A percentile compares a stretch with the other conserved stretches of the same genome.
Evolutionary conservation across 305 asterid species (phyloP).

Genomic region (Fraxinus nigra): DNA sequence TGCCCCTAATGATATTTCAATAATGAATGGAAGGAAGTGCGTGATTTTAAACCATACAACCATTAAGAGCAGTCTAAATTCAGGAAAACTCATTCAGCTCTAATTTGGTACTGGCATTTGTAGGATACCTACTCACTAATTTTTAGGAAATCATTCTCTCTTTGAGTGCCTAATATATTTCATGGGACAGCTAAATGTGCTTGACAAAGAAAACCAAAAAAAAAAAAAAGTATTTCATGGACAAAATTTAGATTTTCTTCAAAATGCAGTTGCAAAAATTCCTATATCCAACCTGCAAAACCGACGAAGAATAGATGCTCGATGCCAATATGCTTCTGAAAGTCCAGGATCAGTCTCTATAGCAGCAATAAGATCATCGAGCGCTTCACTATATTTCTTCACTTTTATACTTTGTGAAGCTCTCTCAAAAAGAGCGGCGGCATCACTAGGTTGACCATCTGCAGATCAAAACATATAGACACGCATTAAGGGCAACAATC

Average conservation of each 20-base stretch:
- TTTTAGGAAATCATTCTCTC: background rate
- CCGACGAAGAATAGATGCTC: slow-evolving; percentile 79
- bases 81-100: background rate
- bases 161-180: background rate
- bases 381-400: slow-evolving; percentile 83
- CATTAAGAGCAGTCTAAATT: background rate
- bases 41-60: background rate
- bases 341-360: slow-evolving; percentile 82
- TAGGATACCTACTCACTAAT: background rate
- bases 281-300: slow-evolving; percentile 60
- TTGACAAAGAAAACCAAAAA: background rate
- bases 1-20: background rate
- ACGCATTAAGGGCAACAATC: slow-evolving; percentile 1
- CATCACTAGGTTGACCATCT: slow-evolving; percentile 70
- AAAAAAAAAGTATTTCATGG: background rate
- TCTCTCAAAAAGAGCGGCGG: slow-evolving; percentile 73
- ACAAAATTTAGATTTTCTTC: background rate
- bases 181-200: background rate
- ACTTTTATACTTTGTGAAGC: slow-evolving; percentile 71
- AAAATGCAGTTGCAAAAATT: background rate
- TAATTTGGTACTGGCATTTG: background rate
- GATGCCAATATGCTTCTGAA: slow-evolving; percentile 75
- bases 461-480: slow-evolving; percentile 18
- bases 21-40: background rate
- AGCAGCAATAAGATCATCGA: slow-evolving; percentile 77